Percentiles rank a stretch among this genome's conserved stretches.
phyloP scores from a whole-genome alignment of 257 asterid species.

The Gentiana dahurica region DNA sequence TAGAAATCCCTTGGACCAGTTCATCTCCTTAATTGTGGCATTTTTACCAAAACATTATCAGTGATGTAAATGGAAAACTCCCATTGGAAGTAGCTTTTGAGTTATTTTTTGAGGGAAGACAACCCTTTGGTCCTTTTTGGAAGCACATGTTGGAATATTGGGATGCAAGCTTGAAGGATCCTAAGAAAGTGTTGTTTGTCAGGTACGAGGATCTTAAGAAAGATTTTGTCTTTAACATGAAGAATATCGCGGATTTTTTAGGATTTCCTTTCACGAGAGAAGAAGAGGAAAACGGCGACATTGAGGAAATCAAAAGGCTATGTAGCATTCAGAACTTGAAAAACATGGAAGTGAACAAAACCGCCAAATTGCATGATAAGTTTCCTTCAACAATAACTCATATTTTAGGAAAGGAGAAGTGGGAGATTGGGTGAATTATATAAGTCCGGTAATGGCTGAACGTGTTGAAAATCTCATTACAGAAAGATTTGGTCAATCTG shows the following conservation, averaged over 20 bases:
- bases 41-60: too few species aligned
- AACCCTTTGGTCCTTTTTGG: too few species aligned
- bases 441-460: conserved; percentile 17
- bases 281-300: neutral
- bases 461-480: neutral
- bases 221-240: neutral
- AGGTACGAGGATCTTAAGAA: too few species aligned
- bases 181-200: too few species aligned
- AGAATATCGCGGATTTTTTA: neutral
- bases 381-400: conserved; percentile 16
- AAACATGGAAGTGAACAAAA: conserved; percentile 1
- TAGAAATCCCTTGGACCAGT: too few species aligned
- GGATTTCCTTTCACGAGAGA: neutral
- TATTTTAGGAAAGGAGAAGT: conserved; percentile 43
- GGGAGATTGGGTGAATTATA: conserved; percentile 43
- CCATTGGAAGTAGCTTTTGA: too few species aligned
- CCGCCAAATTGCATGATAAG: conserved; percentile 14
- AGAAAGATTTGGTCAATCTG: too few species aligned
- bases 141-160: too few species aligned
- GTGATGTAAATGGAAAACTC: too few species aligned
- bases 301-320: neutral
- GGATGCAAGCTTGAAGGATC: too few species aligned
- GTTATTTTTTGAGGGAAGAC: too few species aligned
- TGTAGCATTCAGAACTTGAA: conserved; percentile 7
- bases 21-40: too few species aligned